Percentiles rank a stretch among this genome's conserved stretches.
Conservation (phyloP, 176 grass and related monocot species). For the Cymbopogon citratus region DNA sequence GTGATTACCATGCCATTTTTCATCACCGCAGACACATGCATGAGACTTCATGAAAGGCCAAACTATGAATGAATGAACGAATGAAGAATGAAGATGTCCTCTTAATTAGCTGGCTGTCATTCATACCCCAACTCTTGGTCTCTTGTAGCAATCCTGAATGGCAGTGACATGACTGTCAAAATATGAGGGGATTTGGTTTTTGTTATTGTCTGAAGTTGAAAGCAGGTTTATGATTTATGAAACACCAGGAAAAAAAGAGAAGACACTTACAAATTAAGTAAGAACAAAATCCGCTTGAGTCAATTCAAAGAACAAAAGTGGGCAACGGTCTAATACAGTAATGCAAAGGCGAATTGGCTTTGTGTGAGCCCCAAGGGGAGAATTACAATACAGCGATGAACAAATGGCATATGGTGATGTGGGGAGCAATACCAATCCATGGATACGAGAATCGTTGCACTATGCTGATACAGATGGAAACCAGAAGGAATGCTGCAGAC, state of each 20-base stretch:
- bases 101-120: too few relatives aligned
- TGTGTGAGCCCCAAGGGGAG: not conserved
- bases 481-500: slow-evolving; percentile 1
- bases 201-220: not conserved
- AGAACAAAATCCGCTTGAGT: not conserved
- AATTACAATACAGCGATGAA: not conserved
- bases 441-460: slow-evolving; percentile 1
- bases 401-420: not conserved
- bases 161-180: not conserved
- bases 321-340: too few relatives aligned
- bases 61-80: too few relatives aligned
- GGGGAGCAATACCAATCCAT: not conserved
- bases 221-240: not conserved
- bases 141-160: not conserved
- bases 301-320: not conserved
- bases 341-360: not conserved
- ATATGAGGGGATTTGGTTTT: not conserved
- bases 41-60: too few relatives aligned
- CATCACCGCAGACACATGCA: too few relatives aligned
- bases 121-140: too few relatives aligned
- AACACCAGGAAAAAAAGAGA: not conserved
- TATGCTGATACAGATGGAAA: not conserved
- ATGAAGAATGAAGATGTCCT: too few relatives aligned
- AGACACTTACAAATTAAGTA: not conserved
- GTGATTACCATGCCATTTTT: too few relatives aligned